Percentiles rank a stretch among this genome's conserved stretches.
Evolutionary conservation across 768 basidiomycete species (phyloP).

Genomic region (Tulasnella sp.): DNA sequence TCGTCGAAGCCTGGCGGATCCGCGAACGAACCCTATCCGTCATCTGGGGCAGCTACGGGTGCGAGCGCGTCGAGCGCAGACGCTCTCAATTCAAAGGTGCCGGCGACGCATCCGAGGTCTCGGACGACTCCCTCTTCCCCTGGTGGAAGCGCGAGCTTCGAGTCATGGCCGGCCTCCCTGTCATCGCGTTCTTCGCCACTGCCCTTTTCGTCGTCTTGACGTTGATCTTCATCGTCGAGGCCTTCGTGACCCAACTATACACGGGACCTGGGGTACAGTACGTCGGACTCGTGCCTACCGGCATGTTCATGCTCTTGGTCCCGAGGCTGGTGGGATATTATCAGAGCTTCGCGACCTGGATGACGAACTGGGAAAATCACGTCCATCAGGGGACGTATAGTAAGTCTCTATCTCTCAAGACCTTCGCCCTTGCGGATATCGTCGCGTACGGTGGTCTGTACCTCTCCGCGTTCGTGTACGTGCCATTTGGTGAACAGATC

Average conservation of each 20-base stretch:
- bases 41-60: constrained; percentile 68
- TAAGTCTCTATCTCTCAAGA: constrained; percentile 76
- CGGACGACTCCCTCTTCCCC: constrained; percentile 27
- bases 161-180: constrained; percentile 54
- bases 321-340: constrained; percentile 70
- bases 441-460: constrained; percentile 87
- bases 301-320: constrained; percentile 69
- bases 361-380: constrained; percentile 92
- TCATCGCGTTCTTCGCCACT: constrained; percentile 61
- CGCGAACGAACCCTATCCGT: constrained; percentile 74
- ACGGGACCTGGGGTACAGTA: constrained; percentile 72
- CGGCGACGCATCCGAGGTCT: constrained; percentile 21
- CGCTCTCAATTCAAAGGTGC: constrained; percentile 44
- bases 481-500: constrained; percentile 80
- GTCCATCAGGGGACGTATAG: constrained; percentile 64
- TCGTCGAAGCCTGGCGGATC: constrained; percentile 89
- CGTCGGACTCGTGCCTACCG: constrained; percentile 74
- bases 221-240: constrained; percentile 76
- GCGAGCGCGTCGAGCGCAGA: constrained; percentile 62
- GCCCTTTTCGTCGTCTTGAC: constrained; percentile 62
- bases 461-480: constrained; percentile 90
- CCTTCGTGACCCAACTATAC: constrained; percentile 81
- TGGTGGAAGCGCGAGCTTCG: constrained; percentile 72
- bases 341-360: constrained; percentile 48
- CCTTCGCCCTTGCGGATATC: constrained; percentile 77